These are phyloP conservation scores for Gracilaria caudata DNA, from an alignment of 23 red algal genomes.

Conservation along the genomic window DNA sequence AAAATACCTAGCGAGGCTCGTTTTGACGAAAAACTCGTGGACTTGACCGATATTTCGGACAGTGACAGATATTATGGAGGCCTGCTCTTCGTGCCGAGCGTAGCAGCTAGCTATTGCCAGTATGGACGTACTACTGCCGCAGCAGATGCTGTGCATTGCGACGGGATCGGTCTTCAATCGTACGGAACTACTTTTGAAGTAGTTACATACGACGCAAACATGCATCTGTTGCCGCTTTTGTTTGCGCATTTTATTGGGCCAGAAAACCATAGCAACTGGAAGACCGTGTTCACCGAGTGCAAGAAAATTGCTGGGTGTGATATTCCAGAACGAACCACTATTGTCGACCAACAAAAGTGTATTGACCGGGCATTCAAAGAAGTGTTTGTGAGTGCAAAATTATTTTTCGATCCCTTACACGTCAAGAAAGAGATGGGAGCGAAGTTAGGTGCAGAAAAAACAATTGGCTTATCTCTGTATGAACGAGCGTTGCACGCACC, in stretches of 20 bases:
- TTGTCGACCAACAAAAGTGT: constrained; percentile 45
- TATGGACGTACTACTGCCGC: constrained; percentile 19
- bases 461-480: constrained; percentile 27
- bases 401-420: constrained; percentile 49
- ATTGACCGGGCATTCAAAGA: constrained; percentile 41
- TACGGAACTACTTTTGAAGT: constrained; percentile 59
- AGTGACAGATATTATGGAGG: constrained; percentile 34
- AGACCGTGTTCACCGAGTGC: constrained; percentile 35
- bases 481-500: constrained; percentile 27
- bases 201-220: constrained; percentile 45
- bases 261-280: constrained; percentile 17
- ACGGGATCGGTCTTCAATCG: constrained; percentile 41
- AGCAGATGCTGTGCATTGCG: constrained; percentile 46
- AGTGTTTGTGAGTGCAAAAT: constrained; percentile 33
- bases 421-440: constrained; percentile 43
- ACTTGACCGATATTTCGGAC: constrained; percentile 21
- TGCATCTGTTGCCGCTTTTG: constrained; percentile 36
- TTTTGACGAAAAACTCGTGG: constrained; percentile 9
- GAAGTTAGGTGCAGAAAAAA: constrained; percentile 21
- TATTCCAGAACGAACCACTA: constrained; percentile 13
- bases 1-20: not conserved
- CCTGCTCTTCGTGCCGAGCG: constrained; percentile 42
- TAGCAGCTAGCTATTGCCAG: constrained; percentile 5
- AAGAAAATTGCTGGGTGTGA: constrained; percentile 30
- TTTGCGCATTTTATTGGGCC: constrained; percentile 43